These are phyloP conservation scores for Dorcoceras hygrometricum DNA, from an alignment of 257 asterid genomes.

Conservation along the genomic window DNA sequence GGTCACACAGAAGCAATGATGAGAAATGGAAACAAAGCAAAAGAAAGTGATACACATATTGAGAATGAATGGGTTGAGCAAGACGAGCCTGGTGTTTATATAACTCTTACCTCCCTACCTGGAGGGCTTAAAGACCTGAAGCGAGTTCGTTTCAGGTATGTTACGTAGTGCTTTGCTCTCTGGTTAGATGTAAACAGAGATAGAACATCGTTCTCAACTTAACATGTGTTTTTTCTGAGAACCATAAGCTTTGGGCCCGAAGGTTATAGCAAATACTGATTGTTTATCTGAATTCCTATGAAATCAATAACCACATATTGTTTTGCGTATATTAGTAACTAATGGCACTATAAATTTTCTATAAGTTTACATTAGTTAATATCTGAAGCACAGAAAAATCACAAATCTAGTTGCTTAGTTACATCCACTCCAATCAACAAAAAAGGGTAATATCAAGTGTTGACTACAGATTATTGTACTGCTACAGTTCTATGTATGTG, in stretches of 20 bases:
- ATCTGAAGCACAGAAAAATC: not conserved
- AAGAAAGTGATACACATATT: slow-evolving; percentile 48
- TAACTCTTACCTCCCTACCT: slow-evolving; percentile 69
- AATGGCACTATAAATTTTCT: not conserved
- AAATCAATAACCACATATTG: not conserved
- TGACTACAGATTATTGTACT: not conserved
- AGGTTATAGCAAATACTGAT: not conserved
- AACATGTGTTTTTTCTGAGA: not conserved
- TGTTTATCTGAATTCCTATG: not conserved
- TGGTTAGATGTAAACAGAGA: not conserved
- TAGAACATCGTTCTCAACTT: not conserved
- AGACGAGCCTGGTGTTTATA: slow-evolving; percentile 81
- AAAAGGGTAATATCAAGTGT: not conserved
- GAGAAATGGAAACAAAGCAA: slow-evolving; percentile 44
- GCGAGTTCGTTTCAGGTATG: slow-evolving; percentile 82
- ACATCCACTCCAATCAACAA: not conserved
- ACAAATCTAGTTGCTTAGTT: not conserved
- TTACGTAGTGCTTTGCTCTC: slow-evolving; percentile 19
- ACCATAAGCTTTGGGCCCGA: not conserved
- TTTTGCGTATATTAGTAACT: not conserved
- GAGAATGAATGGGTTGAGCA: slow-evolving; percentile 80
- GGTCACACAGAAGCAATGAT: slow-evolving; percentile 41
- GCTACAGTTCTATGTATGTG: not conserved
- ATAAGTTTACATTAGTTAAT: not conserved
- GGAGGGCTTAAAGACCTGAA: slow-evolving; percentile 71